Evolutionary conservation across 306 rosid species (phyloP), one percentile per base, ranked within the genome.

Genomic region (Crotalaria pallida): DNA sequence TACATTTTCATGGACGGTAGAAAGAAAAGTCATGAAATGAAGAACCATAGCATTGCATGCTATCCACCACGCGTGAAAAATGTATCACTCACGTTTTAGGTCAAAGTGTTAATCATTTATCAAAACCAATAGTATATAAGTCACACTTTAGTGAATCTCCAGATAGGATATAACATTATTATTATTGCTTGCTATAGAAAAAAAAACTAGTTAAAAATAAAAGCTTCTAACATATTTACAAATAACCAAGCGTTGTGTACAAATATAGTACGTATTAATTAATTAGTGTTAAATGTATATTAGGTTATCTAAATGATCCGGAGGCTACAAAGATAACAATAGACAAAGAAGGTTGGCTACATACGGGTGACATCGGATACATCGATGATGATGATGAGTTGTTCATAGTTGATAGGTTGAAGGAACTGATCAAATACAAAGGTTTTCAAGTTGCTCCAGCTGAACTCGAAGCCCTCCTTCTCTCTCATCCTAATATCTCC

Each of bases 381-480:
- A 16, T 77, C 10, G 81, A 77, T 16, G 67, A 70, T 3, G 81
- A 77, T 10, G 73, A 70, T 41, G 81, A 77, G 49, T 34, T 77
- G 23, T 77, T 70, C 68, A 77, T 77, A 11, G 81, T 77, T 45
- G 81, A 77, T 71, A 61, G 82, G 13, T 29, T 62, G 10, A 77
- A 70, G 36, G 82, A 70, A 29, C 47, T 70, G 48, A 77, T 77
- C 1, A 77, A 77, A 47, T 69, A 61, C 67, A 70, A 77, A 71
- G 81, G 81, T 0, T 77, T 77, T 19, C 81, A 77, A 50, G 81
- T 77, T 9, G 77, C 81, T 26, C 81, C 81, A 1, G 81, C 81
- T 60, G 81, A 77, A 53, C 67, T 77, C 0, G 81, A 70, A 69
- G 72, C 77, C 16, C 61, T 77, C 15, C 60, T 77, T 11, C 31